Conservation (phyloP, 1,284 basidiomycete genomes). For the Melanopsichium pennsylvanicum region DNA sequence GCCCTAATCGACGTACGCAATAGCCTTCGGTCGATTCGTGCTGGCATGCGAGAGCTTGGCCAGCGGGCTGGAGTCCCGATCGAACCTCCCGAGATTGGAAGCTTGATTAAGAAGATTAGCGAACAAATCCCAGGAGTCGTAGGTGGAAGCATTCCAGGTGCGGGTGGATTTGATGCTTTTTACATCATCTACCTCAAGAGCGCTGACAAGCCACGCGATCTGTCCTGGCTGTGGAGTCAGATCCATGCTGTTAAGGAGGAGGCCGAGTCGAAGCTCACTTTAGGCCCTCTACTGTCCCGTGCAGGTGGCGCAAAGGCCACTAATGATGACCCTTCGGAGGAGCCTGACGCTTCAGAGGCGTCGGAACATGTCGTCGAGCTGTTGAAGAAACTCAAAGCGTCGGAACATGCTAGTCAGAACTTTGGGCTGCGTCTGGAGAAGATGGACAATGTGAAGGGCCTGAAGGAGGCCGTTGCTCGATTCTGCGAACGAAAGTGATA, state of each 20-base stretch:
- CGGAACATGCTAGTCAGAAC: constrained; percentile 60
- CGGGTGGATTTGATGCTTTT: constrained; percentile 95
- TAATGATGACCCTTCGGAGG: background rate
- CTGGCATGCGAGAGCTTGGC: constrained; percentile 88
- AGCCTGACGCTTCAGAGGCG: background rate
- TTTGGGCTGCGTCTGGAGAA: constrained; percentile 76
- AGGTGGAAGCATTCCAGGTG: constrained; percentile 94
- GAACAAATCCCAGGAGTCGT: constrained; percentile 79
- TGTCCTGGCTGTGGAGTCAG: constrained; percentile 41
- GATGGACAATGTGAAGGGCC: constrained; percentile 73
- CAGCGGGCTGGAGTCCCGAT: constrained; percentile 80
- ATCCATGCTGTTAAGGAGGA: constrained; percentile 35
- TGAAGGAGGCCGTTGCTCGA: constrained; percentile 68
- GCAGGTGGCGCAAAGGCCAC: constrained; percentile 31
- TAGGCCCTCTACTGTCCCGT: constrained; percentile 35
- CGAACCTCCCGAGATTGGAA: constrained; percentile 87
- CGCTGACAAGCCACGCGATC: constrained; percentile 4
- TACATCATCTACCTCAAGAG: constrained; percentile 75
- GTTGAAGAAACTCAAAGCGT: constrained; percentile 66
- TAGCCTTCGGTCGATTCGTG: constrained; percentile 74
- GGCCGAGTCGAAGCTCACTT: constrained; percentile 24
- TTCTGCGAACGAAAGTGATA: background rate
- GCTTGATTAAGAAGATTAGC: constrained; percentile 82
- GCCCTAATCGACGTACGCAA: constrained; percentile 57
- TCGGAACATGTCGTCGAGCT: constrained; percentile 65